phyloP scores from a whole-genome alignment of 352 stramenopile genomes.

The Phytophthora melonis region DNA sequence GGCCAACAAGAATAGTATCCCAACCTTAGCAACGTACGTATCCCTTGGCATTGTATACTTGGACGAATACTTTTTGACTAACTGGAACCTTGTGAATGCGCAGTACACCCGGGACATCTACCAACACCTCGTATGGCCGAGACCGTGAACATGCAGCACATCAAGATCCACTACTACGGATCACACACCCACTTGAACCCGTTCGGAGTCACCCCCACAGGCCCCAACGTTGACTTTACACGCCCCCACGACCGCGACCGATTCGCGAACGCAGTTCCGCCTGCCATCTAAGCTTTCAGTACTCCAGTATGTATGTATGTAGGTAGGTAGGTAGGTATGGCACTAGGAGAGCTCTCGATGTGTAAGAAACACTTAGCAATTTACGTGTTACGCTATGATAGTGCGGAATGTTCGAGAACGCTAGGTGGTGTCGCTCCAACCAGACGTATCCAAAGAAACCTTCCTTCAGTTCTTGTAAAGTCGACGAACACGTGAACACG shows the following conservation, averaged over 20 bases:
- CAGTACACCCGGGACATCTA: constrained; percentile 58
- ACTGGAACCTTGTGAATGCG: constrained; percentile 39
- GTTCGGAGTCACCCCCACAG: constrained; percentile 48
- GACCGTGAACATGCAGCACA: constrained; percentile 56
- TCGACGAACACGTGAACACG: not conserved
- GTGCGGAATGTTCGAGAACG: not conserved
- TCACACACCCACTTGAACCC: constrained; percentile 60
- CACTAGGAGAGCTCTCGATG: too few species aligned
- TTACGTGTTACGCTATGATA: not conserved
- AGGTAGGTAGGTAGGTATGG: too few species aligned
- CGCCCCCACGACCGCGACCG: constrained; percentile 43
- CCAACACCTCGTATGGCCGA: constrained; percentile 42
- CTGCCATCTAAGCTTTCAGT: not conserved
- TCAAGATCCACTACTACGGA: constrained; percentile 71
- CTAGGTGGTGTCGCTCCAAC: not conserved
- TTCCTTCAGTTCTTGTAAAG: not conserved
- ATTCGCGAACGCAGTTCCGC: constrained; percentile 34
- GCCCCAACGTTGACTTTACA: constrained; percentile 38
- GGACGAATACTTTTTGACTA: not conserved
- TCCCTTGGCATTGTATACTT: not conserved
- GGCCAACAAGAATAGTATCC: constrained; percentile 90
- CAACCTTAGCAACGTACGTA: constrained; percentile 74
- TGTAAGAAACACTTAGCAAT: not conserved
- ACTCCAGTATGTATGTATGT: not conserved
- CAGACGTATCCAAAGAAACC: not conserved